A percentile compares a stretch with the other conserved stretches of the same genome.
Conservation (phyloP, 2,329 filamentous ascomycete species). For the Zalaria obscura region DNA sequence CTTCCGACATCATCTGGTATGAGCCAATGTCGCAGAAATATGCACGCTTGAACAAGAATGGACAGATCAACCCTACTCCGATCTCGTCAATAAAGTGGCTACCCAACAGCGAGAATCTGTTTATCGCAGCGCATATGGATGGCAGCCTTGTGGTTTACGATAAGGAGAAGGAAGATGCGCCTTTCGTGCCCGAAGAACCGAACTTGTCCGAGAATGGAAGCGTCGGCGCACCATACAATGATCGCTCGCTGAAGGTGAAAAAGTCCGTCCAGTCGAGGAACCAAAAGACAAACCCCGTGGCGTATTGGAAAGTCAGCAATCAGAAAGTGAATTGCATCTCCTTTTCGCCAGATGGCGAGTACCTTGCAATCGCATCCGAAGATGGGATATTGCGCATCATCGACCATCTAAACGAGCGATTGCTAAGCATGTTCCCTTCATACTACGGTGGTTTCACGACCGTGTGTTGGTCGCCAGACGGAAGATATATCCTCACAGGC, state of each 20-base stretch:
- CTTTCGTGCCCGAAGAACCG: constrained; percentile 56
- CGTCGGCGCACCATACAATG: constrained; percentile 13
- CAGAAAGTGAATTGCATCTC: constrained; percentile 82
- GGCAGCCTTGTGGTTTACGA: constrained; percentile 88
- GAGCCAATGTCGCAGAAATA: constrained; percentile 95
- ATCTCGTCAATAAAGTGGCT: constrained; percentile 87
- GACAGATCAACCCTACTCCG: constrained; percentile 69
- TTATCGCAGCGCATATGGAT: constrained; percentile 84
- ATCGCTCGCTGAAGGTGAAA: constrained; percentile 48
- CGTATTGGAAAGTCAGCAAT: constrained; percentile 84
- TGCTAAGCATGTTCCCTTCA: constrained; percentile 75
- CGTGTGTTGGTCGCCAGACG: constrained; percentile 95
- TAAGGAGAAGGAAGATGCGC: constrained; percentile 86
- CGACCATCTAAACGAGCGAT: constrained; percentile 77
- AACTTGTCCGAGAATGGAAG: constrained; percentile 14
- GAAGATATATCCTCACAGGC: constrained; percentile 87
- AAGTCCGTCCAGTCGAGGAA: constrained; percentile 92
- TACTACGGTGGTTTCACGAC: constrained; percentile 91
- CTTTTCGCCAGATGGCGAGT: constrained; percentile 78
- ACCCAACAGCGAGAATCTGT: constrained; percentile 83
- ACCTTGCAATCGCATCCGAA: constrained; percentile 81
- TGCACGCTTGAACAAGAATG: constrained; percentile 89
- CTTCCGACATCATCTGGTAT: constrained; percentile 96
- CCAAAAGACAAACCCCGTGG: constrained; percentile 84
- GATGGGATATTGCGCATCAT: constrained; percentile 82